Percentiles rank a stretch among this genome's conserved stretches.
phyloP scores from a whole-genome alignment of 768 basidiomycete genomes.

The Mycena filopes region DNA sequence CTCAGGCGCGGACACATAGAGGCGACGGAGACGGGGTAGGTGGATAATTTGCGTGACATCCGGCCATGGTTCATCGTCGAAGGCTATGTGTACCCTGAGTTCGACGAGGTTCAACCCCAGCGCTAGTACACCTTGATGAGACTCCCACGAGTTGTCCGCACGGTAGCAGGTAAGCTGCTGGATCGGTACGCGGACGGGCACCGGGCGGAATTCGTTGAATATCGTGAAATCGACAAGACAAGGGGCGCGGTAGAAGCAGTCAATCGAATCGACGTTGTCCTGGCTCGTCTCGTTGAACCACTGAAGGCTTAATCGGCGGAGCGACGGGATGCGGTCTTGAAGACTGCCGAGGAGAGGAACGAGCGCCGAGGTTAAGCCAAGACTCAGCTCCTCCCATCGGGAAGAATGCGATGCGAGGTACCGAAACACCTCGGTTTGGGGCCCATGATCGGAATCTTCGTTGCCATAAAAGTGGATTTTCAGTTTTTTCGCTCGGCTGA shows the following conservation, averaged over 20 bases:
- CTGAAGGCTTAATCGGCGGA: not conserved
- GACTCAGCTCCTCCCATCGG: conserved; percentile 14
- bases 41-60: not conserved
- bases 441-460: not conserved
- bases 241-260: not conserved
- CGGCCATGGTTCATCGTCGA: not conserved
- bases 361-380: not conserved
- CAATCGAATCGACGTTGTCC: not conserved
- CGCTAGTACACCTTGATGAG: not conserved
- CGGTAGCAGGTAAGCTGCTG: conserved; percentile 15
- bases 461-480: conserved; percentile 1
- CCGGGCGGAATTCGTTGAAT: not conserved
- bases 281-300: conserved; percentile 3
- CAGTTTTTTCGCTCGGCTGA: conserved; percentile 4
- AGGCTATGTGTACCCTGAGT: not conserved
- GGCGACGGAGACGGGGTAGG: conserved; percentile 4
- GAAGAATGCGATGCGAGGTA: not conserved
- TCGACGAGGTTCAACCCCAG: conserved; percentile 10
- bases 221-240: not conserved
- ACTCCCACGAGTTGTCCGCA: not conserved
- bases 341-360: not conserved
- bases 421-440: conserved; percentile 4
- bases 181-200: not conserved
- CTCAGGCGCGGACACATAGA: not conserved
- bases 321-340: not conserved